Percentiles rank a stretch among this genome's conserved stretches.
Evolutionary conservation across 2,329 filamentous ascomycete genomes (phyloP).

Genomic region (Cladorrhinum sp.): DNA sequence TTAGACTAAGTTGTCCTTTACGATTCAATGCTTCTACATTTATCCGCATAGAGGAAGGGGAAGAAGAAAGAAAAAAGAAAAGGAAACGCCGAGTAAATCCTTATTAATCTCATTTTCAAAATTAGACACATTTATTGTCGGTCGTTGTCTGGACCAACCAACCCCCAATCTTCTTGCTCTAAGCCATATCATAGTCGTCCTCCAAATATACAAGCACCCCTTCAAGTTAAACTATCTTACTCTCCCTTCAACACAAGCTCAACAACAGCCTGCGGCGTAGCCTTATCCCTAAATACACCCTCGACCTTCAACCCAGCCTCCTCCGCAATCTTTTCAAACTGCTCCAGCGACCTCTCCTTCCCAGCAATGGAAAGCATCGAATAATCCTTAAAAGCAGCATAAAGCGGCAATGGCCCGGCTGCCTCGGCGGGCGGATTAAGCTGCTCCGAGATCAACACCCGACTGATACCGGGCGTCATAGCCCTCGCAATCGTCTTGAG

Average conservation of each 20-base stretch:
- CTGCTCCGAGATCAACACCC: constrained; percentile 27
- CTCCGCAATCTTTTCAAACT: constrained; percentile 20
- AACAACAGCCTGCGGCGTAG: constrained; percentile 24
- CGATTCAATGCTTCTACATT: no score
- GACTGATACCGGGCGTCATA: constrained; percentile 13
- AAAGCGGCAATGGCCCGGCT: constrained; percentile 19
- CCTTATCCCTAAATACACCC: constrained; percentile 19
- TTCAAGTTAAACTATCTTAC: not conserved
- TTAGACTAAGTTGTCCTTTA: no score
- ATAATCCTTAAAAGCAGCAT: constrained; percentile 28
- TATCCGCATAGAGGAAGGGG: no score
- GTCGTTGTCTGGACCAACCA: no score
- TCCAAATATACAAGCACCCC: not conserved
- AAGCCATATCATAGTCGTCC: not conserved
- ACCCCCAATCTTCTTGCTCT: no score
- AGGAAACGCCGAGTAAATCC: no score
- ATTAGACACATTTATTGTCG: no score
- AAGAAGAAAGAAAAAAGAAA: no score
- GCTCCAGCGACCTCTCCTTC: constrained; percentile 26
- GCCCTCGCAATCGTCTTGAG: constrained; percentile 22
- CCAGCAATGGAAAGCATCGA: constrained; percentile 28
- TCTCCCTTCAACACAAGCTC: constrained; percentile 20
- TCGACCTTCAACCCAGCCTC: constrained; percentile 24
- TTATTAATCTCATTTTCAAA: no score
- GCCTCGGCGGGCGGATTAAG: constrained; percentile 13